Evolutionary conservation across 805 yeast species (phyloP).

Genomic region (Candida coleopterorum): DNA sequence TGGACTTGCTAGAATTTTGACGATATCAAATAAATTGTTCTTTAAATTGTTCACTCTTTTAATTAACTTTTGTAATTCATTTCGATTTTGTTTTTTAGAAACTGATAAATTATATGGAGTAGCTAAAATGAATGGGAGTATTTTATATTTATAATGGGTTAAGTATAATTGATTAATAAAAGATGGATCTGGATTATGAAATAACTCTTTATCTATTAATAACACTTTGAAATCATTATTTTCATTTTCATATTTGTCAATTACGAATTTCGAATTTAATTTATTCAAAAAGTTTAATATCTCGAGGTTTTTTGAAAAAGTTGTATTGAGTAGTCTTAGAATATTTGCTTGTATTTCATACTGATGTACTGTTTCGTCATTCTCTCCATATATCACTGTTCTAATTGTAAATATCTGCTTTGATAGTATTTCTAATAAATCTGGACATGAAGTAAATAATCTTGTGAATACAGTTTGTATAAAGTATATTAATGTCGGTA

Average conservation of each 20-base stretch:
- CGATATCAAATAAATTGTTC: conserved; percentile 1
- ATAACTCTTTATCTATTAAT: not conserved
- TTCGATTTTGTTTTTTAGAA: conserved; percentile 1
- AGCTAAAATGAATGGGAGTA: not conserved
- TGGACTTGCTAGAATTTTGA: not conserved
- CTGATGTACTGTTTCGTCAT: not conserved
- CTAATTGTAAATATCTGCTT: not conserved
- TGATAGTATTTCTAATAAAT: not conserved
- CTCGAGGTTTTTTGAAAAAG: conserved; percentile 2
- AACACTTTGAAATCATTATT: not conserved
- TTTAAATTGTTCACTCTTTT: not conserved
- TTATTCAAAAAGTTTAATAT: not conserved
- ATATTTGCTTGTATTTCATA: conserved; percentile 21
- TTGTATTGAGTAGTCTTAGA: conserved; percentile 11
- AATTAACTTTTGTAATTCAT: not conserved
- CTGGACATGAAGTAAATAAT: not conserved
- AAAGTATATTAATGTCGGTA: conserved; percentile 12
- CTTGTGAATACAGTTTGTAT: conserved; percentile 14
- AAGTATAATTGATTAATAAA: conserved; percentile 3
- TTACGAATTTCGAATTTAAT: not conserved
- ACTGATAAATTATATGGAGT: conserved; percentile 1
- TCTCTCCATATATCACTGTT: not conserved
- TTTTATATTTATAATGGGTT: conserved; percentile 2
- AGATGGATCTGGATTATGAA: not conserved
- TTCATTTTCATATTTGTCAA: not conserved